These are phyloP conservation scores for Malus asiatica DNA, from an alignment of 306 rosid species.

Conservation along the genomic window DNA sequence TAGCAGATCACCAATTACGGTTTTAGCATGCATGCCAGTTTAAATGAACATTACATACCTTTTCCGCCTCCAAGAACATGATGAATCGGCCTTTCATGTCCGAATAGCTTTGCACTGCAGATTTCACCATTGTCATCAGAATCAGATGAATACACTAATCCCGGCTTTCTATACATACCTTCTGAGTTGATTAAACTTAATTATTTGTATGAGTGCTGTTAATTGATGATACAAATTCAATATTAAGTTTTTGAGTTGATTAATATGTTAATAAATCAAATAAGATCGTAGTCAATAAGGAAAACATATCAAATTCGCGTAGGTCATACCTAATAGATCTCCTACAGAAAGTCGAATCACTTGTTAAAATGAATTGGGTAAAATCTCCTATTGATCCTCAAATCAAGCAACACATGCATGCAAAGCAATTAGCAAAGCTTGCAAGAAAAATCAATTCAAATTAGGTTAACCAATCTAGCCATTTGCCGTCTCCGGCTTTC, in stretches of 20 bases:
- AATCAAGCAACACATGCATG: not conserved
- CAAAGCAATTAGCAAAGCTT: not conserved
- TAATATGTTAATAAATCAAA: too few species aligned
- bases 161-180: too few species aligned
- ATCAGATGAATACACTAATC: too few species aligned
- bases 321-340: not conserved
- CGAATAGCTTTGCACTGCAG: not conserved
- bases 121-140: too few species aligned
- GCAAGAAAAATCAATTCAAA: not conserved
- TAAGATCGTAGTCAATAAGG: not conserved
- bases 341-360: not conserved
- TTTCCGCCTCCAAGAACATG: conserved; percentile 60
- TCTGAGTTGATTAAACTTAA: too few species aligned
- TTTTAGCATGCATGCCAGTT: too few species aligned
- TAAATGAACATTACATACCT: conserved; percentile 47
- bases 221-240: too few species aligned
- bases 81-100: conserved; percentile 38
- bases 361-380: not conserved
- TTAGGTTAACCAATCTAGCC: not conserved
- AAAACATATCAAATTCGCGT: not conserved
- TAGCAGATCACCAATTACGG: too few species aligned
- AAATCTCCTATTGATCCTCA: not conserved
- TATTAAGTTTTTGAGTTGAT: not conserved
- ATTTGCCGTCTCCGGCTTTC: not conserved
- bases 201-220: too few species aligned